Evolutionary conservation across 2,329 filamentous ascomycete species (phyloP).

Genomic region (Neocatenulostroma microsporum): DNA sequence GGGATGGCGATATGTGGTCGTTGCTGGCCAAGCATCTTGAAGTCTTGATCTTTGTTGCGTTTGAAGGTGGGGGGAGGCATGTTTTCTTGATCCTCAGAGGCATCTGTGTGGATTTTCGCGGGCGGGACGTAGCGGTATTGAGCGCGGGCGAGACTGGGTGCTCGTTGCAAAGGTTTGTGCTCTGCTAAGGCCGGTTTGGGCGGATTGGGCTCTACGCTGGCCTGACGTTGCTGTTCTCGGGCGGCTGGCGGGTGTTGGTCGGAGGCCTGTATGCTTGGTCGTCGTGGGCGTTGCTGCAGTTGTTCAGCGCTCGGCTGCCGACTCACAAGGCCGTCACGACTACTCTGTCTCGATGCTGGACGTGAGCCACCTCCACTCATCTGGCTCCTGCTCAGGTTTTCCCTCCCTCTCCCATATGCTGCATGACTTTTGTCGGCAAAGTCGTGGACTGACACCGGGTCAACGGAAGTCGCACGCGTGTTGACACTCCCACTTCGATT

Average conservation of each 20-base stretch:
- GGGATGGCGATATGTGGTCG: slow-evolving; percentile 47
- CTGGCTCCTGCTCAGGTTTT: slow-evolving; percentile 21
- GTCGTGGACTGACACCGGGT: slow-evolving; percentile 29
- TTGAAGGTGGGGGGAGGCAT: slow-evolving; percentile 64
- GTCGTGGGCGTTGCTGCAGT: slow-evolving; percentile 16
- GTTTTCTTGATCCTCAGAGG: slow-evolving; percentile 75
- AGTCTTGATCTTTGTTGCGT: slow-evolving; percentile 49
- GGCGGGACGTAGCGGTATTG: slow-evolving; percentile 40
- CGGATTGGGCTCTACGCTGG: slow-evolving; percentile 20
- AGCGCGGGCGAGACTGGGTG: slow-evolving; percentile 32
- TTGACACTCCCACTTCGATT: slow-evolving; percentile 27
- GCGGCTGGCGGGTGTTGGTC: slow-evolving; percentile 8
- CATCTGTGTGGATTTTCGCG: slow-evolving; percentile 52
- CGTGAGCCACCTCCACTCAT: slow-evolving; percentile 21
- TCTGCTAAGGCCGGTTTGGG: slow-evolving; percentile 16
- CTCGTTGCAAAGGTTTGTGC: slow-evolving; percentile 30
- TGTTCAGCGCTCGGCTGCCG: slow-evolving; percentile 26
- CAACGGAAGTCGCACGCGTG: slow-evolving; percentile 25
- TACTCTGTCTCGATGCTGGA: slow-evolving; percentile 23
- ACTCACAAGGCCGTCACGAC: slow-evolving; percentile 20
- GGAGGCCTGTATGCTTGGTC: slow-evolving; percentile 18
- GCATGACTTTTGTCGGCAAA: slow-evolving; percentile 24
- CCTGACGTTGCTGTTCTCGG: slow-evolving; percentile 9
- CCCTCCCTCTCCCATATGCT: slow-evolving; percentile 20
- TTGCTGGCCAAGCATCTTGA: slow-evolving; percentile 50